Evolutionary conservation across 75 land plant genomes (phyloP).

Genomic region (Cunninghamia lanceolata): DNA sequence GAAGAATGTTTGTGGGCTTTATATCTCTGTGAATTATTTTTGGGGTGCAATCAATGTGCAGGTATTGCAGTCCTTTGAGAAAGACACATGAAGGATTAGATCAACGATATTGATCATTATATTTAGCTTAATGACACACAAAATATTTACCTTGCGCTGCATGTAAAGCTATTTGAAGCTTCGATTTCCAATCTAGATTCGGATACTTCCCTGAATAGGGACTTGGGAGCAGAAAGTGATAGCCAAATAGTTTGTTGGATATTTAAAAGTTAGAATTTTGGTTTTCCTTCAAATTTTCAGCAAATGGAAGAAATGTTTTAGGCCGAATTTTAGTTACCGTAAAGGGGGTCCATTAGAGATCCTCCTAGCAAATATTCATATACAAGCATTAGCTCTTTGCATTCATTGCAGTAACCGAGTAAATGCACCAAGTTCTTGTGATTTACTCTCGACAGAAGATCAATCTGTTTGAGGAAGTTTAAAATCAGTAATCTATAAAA

Average conservation of each 20-base stretch:
- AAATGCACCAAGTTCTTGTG: slow-evolving; percentile 28
- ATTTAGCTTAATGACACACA: background rate
- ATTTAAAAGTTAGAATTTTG: too few species aligned
- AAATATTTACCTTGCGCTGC: background rate
- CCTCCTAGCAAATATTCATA: slow-evolving; percentile 48
- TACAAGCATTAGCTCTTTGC: slow-evolving; percentile 28
- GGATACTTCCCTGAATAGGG: background rate
- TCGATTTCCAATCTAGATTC: slow-evolving; percentile 2
- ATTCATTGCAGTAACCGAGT: slow-evolving; percentile 35
- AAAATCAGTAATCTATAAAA: background rate
- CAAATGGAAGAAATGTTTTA: background rate
- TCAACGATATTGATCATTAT: background rate
- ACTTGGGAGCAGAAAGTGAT: background rate
- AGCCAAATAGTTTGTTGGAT: background rate
- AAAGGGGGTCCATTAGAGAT: slow-evolving; percentile 30
- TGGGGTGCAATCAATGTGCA: slow-evolving; percentile 13
- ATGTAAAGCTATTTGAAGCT: slow-evolving; percentile 8
- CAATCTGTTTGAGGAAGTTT: background rate
- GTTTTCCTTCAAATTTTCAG: background rate
- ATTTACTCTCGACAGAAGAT: slow-evolving; percentile 14
- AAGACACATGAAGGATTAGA: background rate
- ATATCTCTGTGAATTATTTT: slow-evolving; percentile 43
- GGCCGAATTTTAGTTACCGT: slow-evolving; percentile 8
- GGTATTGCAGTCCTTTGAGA: slow-evolving; percentile 3
- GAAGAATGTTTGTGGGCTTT: slow-evolving; percentile 28